These are phyloP conservation scores for Auriculariales sp. DNA, from an alignment of 768 basidiomycete genomes.

Conservation along the genomic window DNA sequence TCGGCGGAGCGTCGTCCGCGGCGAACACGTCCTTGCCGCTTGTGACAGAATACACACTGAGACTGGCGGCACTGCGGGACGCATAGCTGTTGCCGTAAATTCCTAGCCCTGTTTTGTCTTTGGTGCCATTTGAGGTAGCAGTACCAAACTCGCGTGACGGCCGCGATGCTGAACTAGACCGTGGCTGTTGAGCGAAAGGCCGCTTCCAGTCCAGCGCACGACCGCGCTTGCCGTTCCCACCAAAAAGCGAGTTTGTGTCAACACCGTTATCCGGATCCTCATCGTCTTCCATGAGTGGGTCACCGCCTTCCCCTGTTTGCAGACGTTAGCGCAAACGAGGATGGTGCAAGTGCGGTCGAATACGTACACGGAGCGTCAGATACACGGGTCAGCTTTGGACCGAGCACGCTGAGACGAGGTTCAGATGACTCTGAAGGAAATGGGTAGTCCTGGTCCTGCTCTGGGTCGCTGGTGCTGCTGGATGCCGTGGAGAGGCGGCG, in stretches of 20 bases:
- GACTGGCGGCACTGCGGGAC: background rate
- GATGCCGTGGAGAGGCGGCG: no score
- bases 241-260: slow-evolving; percentile 16
- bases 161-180: background rate
- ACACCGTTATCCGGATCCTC: slow-evolving; percentile 23
- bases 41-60: background rate
- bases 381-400: slow-evolving; percentile 75
- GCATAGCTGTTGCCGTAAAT: background rate
- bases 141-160: background rate
- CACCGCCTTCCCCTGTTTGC: slow-evolving; percentile 44
- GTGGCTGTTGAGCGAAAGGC: background rate
- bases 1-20: background rate
- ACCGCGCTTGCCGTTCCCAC: slow-evolving; percentile 7
- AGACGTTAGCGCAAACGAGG: no score
- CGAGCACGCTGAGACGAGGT: slow-evolving; percentile 52
- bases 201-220: background rate
- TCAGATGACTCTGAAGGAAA: no score
- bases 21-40: background rate
- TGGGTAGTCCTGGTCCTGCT: no score
- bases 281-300: slow-evolving; percentile 26
- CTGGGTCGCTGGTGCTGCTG: no score
- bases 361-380: slow-evolving; percentile 73
- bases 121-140: background rate
- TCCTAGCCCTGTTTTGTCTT: background rate
- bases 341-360: no score